Conservation (phyloP, 306 rosid genomes). For the Trifolium pratense region DNA sequence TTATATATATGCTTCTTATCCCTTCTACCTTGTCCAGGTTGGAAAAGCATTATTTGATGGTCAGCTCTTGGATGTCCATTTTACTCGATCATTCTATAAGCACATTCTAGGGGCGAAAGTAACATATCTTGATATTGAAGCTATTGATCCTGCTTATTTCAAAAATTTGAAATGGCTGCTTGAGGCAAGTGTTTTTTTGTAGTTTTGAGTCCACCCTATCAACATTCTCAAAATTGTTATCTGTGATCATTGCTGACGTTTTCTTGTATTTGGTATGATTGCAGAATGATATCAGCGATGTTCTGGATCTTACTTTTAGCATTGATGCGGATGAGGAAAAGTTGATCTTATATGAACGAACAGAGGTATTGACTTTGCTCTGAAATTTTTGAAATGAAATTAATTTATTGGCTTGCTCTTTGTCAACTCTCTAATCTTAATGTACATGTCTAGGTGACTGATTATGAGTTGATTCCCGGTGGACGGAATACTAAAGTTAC, state of each 20-base stretch:
- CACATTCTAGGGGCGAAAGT: conserved; percentile 90
- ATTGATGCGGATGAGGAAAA: conserved; percentile 98
- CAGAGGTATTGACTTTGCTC: conserved; percentile 62
- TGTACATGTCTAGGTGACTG: conserved; percentile 76
- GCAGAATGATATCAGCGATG: conserved; percentile 90
- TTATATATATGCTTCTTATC: conserved; percentile 41
- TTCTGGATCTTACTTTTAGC: conserved; percentile 90
- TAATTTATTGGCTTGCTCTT: neutral
- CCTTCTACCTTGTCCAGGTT: conserved; percentile 60
- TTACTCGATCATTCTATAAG: conserved; percentile 95
- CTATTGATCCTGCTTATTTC: conserved; percentile 93
- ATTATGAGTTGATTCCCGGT: conserved; percentile 89
- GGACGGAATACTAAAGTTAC: conserved; percentile 96
- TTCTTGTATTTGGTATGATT: conserved; percentile 30
- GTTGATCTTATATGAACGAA: conserved; percentile 82
- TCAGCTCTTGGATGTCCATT: conserved; percentile 96
- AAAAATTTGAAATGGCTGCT: conserved; percentile 95
- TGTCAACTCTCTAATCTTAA: conserved; percentile 36
- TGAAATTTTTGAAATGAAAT: conserved; percentile 29
- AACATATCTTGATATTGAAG: conserved; percentile 97
- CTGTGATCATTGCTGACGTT: conserved; percentile 26
- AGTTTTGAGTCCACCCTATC: neutral
- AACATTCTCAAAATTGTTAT: neutral
- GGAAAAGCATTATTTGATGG: conserved; percentile 96
- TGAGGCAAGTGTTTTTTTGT: conserved; percentile 60